A percentile compares a stretch with the other conserved stretches of the same genome.
Evolutionary conservation across 2,329 filamentous ascomycete species (phyloP).

Genomic region (Metarhizium album): DNA sequence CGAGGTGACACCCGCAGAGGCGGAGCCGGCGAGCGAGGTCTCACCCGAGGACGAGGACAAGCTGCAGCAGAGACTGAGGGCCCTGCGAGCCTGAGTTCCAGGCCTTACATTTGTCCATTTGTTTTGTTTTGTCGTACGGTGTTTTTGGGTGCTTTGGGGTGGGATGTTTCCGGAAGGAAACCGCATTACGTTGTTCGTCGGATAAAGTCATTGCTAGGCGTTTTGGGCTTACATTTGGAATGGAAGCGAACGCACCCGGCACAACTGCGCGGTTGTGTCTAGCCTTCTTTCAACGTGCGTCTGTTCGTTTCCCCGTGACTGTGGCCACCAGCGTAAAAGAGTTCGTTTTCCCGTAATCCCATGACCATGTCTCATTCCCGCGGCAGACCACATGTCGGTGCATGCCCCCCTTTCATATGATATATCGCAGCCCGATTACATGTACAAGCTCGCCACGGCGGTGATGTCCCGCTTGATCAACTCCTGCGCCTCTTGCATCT

Average conservation of each 20-base stretch:
- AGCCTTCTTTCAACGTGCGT: not conserved
- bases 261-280: not conserved
- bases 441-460: constrained; percentile 78
- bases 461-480: constrained; percentile 95
- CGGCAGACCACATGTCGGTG: too few species aligned
- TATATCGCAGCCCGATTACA: constrained; percentile 37
- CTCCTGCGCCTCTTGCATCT: constrained; percentile 97
- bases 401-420: too few species aligned
- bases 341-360: not conserved
- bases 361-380: not conserved
- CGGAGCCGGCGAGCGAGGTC: constrained; percentile 51
- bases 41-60: constrained; percentile 72
- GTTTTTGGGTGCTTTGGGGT: not conserved
- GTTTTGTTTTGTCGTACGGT: not conserved
- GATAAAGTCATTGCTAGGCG: constrained; percentile 8
- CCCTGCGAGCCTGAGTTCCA: constrained; percentile 35
- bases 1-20: constrained; percentile 42
- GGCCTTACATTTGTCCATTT: not conserved
- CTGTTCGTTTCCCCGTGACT: not conserved
- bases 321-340: not conserved
- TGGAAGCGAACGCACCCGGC: not conserved
- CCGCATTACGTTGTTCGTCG: not conserved
- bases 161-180: constrained; percentile 3
- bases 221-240: constrained; percentile 5
- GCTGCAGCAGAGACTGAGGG: constrained; percentile 49